These are phyloP conservation scores for Diutina rugosa DNA, from an alignment of 1,139 yeast genomes.

Conservation along the genomic window DNA sequence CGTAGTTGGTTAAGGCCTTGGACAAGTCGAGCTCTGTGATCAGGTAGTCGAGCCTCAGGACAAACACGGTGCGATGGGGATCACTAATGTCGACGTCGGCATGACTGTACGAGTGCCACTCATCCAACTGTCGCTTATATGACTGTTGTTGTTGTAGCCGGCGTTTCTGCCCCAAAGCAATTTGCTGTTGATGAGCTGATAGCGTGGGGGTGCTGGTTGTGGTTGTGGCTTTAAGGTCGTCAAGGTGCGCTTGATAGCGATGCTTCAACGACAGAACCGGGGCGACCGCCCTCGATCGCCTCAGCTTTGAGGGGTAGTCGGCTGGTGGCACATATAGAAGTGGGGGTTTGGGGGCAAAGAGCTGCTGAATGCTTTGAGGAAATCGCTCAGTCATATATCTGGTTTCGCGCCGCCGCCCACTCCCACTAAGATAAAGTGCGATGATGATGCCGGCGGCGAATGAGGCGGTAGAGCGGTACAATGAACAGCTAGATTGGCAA, in stretches of 20 bases:
- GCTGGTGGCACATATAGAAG: slow-evolving; percentile 36
- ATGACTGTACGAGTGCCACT: slow-evolving; percentile 42
- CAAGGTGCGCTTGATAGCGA: slow-evolving; percentile 13
- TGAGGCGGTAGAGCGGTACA: slow-evolving; percentile 1
- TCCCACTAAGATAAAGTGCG: neutral
- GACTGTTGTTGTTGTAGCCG: slow-evolving; percentile 10
- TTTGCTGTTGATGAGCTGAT: slow-evolving; percentile 13
- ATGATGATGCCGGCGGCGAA: neutral
- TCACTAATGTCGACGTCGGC: slow-evolving; percentile 39
- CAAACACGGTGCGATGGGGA: slow-evolving; percentile 68
- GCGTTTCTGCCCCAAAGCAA: slow-evolving; percentile 12
- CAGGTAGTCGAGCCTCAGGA: slow-evolving; percentile 56
- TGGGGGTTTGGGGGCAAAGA: slow-evolving; percentile 67
- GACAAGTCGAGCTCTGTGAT: slow-evolving; percentile 62
- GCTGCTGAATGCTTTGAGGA: slow-evolving; percentile 50
- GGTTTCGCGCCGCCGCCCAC: neutral
- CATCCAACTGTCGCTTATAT: slow-evolving; percentile 20
- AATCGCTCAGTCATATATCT: slow-evolving; percentile 24
- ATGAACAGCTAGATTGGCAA: slow-evolving; percentile 12
- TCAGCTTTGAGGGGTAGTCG: slow-evolving; percentile 39
- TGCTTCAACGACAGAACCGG: slow-evolving; percentile 36
- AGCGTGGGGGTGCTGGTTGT: neutral
- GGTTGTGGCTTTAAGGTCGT: neutral
- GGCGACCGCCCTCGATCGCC: slow-evolving; percentile 38
- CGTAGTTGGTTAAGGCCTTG: slow-evolving; percentile 48